Evolutionary conservation across 352 stramenopile genomes (phyloP).

Genomic region (Blastocystis sp.): DNA sequence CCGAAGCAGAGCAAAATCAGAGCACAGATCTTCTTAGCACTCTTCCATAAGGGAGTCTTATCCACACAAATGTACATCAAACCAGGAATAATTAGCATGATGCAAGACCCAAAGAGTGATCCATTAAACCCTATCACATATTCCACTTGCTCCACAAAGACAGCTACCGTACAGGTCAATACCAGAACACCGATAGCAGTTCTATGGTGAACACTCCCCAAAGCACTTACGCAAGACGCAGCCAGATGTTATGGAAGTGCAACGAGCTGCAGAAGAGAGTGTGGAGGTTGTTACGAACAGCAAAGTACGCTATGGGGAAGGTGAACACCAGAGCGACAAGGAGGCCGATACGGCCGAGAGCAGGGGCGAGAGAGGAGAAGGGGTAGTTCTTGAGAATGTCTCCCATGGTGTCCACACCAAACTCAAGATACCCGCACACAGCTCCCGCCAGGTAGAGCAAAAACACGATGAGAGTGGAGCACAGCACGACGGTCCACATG

Average conservation of each 20-base stretch:
- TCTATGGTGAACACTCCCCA: background rate
- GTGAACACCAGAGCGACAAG: constrained; percentile 5
- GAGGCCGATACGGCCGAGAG: background rate
- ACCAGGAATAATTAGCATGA: constrained; percentile 58
- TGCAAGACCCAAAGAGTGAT: constrained; percentile 33
- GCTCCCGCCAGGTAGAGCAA: constrained; percentile 11
- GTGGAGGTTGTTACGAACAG: constrained; percentile 32
- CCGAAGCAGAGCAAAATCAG: constrained; percentile 20
- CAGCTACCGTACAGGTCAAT: background rate
- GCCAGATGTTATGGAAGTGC: constrained; percentile 19
- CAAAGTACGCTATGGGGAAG: constrained; percentile 34
- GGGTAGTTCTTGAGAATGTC: constrained; percentile 54
- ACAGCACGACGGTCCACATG: background rate
- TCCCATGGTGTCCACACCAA: constrained; percentile 10
- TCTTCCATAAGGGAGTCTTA: background rate
- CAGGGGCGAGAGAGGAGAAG: background rate
- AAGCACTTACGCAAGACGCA: constrained; percentile 26
- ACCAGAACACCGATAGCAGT: constrained; percentile 8
- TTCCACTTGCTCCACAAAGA: constrained; percentile 37
- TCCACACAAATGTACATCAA: constrained; percentile 2
- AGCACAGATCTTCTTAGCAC: background rate
- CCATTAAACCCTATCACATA: constrained; percentile 47
- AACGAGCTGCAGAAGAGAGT: constrained; percentile 23
- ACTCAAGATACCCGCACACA: constrained; percentile 45
- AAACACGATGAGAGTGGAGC: constrained; percentile 34